Base-by-base conservation (phyloP, 2,329 filamentous ascomycete genomes). In the Coniochaeta ligniaria region DNA sequence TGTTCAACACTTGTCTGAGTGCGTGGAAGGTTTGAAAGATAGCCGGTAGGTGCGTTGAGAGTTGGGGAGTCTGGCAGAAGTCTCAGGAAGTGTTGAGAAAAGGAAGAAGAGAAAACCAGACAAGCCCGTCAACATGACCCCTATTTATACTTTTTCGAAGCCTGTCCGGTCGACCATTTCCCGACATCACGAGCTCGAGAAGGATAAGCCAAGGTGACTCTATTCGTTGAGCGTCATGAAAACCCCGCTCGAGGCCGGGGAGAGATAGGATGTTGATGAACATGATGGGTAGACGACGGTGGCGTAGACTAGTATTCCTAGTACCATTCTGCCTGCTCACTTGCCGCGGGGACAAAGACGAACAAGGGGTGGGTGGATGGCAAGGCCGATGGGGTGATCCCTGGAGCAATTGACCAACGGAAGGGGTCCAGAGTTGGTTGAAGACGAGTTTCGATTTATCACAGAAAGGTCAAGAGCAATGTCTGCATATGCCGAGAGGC, bases 141-240 rank as follows among this genome's bases (percentile, higher is more conserved):
- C 76, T 85, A 57, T 87, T 88, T 88, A 88, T 88, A 87, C 77
- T 79, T 83, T 79, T 83, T 71, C 70, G 63, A 63, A 66, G 66
- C 68, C 70, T 67, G 70, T 71, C 66, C 63, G 68, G 71, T 66
- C 73, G 69, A 69, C 66, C 68, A 71, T 65, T 68, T 70, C 65
- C 65, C 68, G 66, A 66, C 66, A 68, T 70, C 67, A 68, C 63
- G 65, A 66, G 67, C 71, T 68, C 65, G 67, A 67, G 68, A 66
- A 72, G 73, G 75, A 79, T 76, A 79, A 76, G 71, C 73, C 66
- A 71, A 68, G 67, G 68, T 66, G 70, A 72, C 71, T 76, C 71
- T 68, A 79, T 79, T 80, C 77, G 77, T 74, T 69, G 69, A 72
- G 59, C 56, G 54, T 54, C 63, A 65, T 59, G 61, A 38, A 59